Evolutionary conservation across 1,284 basidiomycete genomes (phyloP).

Genomic region (Heimioporus punctisporus): DNA sequence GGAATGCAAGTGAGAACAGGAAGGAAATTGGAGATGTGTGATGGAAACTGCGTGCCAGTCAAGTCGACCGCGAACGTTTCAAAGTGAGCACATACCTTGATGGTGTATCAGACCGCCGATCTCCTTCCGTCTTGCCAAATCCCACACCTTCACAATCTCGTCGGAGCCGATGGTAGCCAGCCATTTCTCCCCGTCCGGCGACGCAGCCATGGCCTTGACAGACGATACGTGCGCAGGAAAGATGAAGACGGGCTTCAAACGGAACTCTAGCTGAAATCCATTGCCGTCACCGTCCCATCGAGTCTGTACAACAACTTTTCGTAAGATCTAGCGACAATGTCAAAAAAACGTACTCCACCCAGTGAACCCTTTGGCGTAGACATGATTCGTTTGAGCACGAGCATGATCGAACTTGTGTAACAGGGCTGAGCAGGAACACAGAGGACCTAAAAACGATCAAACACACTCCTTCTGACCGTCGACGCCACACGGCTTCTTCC

Average conservation of each 20-base stretch:
- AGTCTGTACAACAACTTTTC: constrained; percentile 96
- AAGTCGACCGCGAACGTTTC: not conserved
- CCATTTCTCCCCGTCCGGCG: constrained; percentile 91
- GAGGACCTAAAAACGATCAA: too few relatives aligned
- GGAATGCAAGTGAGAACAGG: constrained; percentile 90
- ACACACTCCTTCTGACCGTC: too few relatives aligned
- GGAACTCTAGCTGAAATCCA: constrained; percentile 40
- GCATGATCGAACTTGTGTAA: too few relatives aligned
- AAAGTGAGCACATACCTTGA: constrained; percentile 62
- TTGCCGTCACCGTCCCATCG: constrained; percentile 59
- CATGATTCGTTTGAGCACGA: too few relatives aligned
- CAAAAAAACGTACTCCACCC: too few relatives aligned
- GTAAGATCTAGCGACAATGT: constrained; percentile 91
- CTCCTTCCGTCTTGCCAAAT: constrained; percentile 88
- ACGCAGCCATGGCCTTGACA: constrained; percentile 88
- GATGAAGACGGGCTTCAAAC: constrained; percentile 87
- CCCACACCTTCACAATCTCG: constrained; percentile 98
- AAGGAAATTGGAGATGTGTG: constrained; percentile 88
- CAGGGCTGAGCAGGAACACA: too few relatives aligned
- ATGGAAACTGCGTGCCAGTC: constrained; percentile 69
- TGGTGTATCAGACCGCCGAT: constrained; percentile 94
- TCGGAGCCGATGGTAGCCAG: constrained; percentile 94
- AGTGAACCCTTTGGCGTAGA: too few relatives aligned
- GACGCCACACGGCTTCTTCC: too few relatives aligned
- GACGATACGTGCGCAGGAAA: constrained; percentile 97